Conservation (phyloP, 768 basidiomycete genomes). For the Collybia nuda region DNA sequence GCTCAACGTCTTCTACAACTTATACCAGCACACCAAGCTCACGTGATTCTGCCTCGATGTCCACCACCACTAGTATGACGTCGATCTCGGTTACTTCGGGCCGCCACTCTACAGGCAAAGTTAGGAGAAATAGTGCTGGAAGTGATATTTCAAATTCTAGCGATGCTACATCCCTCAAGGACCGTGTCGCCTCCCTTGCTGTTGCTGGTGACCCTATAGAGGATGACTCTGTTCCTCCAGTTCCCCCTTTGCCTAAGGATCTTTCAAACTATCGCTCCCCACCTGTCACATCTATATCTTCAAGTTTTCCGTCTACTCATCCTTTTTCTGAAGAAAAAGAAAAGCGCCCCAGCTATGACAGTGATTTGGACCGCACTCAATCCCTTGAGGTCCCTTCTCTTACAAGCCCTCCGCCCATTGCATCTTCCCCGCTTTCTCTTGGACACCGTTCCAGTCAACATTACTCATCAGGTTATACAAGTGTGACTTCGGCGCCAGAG, state of each 20-base stretch:
- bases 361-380: conserved; percentile 44
- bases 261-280: conserved; percentile 76
- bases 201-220: conserved; percentile 60
- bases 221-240: conserved; percentile 78
- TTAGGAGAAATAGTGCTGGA: conserved; percentile 78
- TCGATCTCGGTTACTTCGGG: conserved; percentile 73
- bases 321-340: conserved; percentile 41
- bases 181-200: conserved; percentile 64
- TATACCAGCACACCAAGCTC: conserved; percentile 83
- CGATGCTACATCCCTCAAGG: conserved; percentile 63
- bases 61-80: conserved; percentile 73
- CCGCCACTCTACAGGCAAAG: conserved; percentile 68
- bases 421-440: conserved; percentile 22
- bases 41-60: conserved; percentile 83
- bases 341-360: conserved; percentile 41
- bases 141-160: conserved; percentile 82
- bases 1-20: conserved; percentile 86
- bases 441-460: conserved; percentile 39
- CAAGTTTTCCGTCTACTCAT: conserved; percentile 42
- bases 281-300: conserved; percentile 54
- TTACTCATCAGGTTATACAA: conserved; percentile 30
- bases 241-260: conserved; percentile 91
- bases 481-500: conserved; percentile 39
- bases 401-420: conserved; percentile 27
- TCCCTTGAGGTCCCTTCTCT: conserved; percentile 52